phyloP scores from a whole-genome alignment of 805 yeast genomes.

The Komagataella populi region DNA sequence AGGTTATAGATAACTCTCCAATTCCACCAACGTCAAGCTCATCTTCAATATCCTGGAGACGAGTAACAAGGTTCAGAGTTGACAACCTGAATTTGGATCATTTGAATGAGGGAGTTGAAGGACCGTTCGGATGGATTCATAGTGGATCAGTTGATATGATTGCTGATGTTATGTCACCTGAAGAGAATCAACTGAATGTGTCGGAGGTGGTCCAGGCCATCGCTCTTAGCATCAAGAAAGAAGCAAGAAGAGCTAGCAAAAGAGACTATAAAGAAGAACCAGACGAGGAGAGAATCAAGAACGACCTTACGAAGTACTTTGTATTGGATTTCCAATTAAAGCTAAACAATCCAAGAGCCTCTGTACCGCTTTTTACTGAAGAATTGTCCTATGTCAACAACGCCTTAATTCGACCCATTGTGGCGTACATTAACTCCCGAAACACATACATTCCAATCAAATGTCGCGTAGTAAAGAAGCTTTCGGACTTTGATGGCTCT shows the following conservation, averaged over 20 bases:
- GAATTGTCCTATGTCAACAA: constrained; percentile 85
- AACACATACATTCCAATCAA: constrained; percentile 82
- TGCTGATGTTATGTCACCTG: constrained; percentile 81
- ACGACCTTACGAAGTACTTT: constrained; percentile 18
- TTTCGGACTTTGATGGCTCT: constrained; percentile 83
- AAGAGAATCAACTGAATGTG: constrained; percentile 31
- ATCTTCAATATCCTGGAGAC: constrained; percentile 25
- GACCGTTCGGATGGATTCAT: constrained; percentile 97
- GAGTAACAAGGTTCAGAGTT: constrained; percentile 66
- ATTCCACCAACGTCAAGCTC: not conserved
- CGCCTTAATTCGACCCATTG: constrained; percentile 88
- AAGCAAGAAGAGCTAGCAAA: constrained; percentile 24
- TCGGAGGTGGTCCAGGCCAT: constrained; percentile 35
- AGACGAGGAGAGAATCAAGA: not conserved
- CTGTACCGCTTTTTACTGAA: constrained; percentile 76
- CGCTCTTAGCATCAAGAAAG: constrained; percentile 31
- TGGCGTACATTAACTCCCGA: constrained; percentile 84
- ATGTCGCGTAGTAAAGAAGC: constrained; percentile 66
- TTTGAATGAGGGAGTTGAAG: constrained; percentile 76
- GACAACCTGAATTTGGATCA: constrained; percentile 84
- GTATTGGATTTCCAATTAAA: constrained; percentile 70
- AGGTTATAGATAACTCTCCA: constrained; percentile 2
- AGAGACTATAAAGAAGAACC: not conserved
- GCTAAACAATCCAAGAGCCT: constrained; percentile 77
- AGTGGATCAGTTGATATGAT: constrained; percentile 86